These are phyloP conservation scores for Aegilops longissima DNA, from an alignment of 176 grass and related monocot genomes.

Conservation along the genomic window DNA sequence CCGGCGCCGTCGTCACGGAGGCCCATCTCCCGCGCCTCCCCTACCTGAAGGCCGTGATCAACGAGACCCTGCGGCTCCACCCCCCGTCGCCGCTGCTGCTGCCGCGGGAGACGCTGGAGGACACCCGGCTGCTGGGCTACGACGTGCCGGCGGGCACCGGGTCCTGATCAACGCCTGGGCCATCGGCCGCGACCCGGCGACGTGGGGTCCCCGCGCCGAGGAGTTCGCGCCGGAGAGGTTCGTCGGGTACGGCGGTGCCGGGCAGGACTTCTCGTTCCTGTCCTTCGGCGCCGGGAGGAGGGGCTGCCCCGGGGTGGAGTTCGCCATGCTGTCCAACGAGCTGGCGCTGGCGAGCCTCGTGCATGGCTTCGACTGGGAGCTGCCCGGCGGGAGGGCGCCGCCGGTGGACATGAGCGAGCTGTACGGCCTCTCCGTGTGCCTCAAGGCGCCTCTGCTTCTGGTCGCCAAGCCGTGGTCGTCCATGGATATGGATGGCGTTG, in stretches of 20 bases:
- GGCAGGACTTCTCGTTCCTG: conserved; percentile 46
- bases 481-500: no score
- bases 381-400: not conserved
- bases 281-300: conserved; percentile 61
- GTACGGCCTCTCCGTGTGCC: conserved; percentile 27
- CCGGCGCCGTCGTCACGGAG: not conserved
- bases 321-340: no score
- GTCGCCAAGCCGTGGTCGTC: not conserved
- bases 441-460: not conserved
- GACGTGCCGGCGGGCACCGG: conserved; percentile 28
- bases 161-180: conserved; percentile 58
- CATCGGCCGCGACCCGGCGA: conserved; percentile 23
- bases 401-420: conserved; percentile 31
- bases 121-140: conserved; percentile 29
- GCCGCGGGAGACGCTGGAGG: conserved; percentile 31
- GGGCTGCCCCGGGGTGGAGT: conserved; percentile 36
- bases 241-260: not conserved
- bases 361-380: no score
- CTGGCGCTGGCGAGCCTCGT: no score
- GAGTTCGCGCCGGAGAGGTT: conserved; percentile 59
- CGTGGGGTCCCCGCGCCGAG: conserved; percentile 38
- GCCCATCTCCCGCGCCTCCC: not conserved
- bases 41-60: conserved; percentile 36
- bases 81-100: conserved; percentile 23
- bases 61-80: conserved; percentile 48